Evolutionary conservation across 345 rosid genomes (phyloP).

Genomic region (Arabis alpina): DNA sequence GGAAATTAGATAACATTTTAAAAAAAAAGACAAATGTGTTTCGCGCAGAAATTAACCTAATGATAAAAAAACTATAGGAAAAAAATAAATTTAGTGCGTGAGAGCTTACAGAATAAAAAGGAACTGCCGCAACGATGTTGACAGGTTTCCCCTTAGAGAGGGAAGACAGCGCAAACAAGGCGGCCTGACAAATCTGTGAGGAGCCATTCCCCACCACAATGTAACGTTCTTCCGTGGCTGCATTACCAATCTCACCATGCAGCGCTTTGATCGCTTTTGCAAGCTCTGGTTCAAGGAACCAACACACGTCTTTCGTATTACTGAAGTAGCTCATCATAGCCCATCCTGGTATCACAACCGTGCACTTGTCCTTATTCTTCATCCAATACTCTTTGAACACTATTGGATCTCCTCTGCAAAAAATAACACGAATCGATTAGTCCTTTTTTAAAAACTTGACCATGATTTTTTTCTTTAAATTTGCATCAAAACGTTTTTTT

Average conservation of each 20-base stretch:
- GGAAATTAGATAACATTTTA: no score
- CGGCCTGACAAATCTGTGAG: constrained; percentile 72
- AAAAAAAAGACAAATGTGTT: no score
- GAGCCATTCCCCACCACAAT: constrained; percentile 88
- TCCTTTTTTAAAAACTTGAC: neutral
- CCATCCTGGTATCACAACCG: constrained; percentile 55
- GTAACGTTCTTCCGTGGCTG: constrained; percentile 51
- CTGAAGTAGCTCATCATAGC: constrained; percentile 89
- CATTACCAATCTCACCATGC: constrained; percentile 68
- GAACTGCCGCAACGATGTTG: constrained; percentile 75
- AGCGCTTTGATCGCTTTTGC: constrained; percentile 61
- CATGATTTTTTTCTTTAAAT: neutral
- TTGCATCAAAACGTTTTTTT: neutral
- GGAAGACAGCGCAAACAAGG: constrained; percentile 66
- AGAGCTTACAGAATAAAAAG: constrained; percentile 77
- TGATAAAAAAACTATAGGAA: neutral
- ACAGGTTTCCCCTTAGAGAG: constrained; percentile 51
- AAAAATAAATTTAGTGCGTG: neutral
- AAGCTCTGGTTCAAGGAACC: constrained; percentile 79
- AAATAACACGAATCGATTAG: neutral
- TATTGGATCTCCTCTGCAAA: constrained; percentile 82
- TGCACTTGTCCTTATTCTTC: constrained; percentile 56
- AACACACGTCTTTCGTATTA: constrained; percentile 54
- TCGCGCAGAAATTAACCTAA: no score
- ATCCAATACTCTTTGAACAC: constrained; percentile 70